phyloP scores from a whole-genome alignment of 176 grass and related monocot species.

The Cymbopogon citratus region DNA sequence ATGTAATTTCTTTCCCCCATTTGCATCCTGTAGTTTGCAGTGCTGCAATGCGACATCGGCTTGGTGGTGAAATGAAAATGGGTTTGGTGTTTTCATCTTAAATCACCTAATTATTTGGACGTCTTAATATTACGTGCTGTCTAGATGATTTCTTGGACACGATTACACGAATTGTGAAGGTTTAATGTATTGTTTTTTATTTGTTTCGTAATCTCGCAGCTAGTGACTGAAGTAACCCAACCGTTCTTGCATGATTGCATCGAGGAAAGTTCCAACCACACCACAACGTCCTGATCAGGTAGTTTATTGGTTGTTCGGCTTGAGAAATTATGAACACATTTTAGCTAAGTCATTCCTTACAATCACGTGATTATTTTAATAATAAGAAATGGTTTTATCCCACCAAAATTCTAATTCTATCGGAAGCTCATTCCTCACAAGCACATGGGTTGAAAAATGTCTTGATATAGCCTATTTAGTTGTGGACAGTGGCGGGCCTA shows the following conservation, averaged over 20 bases:
- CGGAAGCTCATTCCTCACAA: too few species aligned
- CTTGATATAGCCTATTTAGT: too few species aligned
- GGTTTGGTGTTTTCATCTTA: neutral
- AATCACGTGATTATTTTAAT: too few species aligned
- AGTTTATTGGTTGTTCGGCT: too few species aligned
- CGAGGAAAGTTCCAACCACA: neutral
- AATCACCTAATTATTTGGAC: neutral
- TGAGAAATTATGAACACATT: too few species aligned
- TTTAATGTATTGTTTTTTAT: neutral
- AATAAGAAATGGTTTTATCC: too few species aligned
- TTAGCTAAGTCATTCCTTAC: too few species aligned
- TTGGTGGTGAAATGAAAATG: conserved; percentile 5
- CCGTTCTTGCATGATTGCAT: neutral
- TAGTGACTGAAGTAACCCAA: neutral
- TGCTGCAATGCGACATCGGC: neutral
- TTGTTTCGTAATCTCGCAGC: neutral
- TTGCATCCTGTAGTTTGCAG: conserved; percentile 2
- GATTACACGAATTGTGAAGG: neutral
- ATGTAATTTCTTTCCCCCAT: neutral
- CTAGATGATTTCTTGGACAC: neutral
- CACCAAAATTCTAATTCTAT: too few species aligned
- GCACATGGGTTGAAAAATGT: too few species aligned
- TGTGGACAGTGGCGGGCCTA: too few species aligned
- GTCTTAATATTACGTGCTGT: neutral
- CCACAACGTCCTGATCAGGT: too few species aligned